Evolutionary conservation across 2,329 filamentous ascomycete species (phyloP), one percentile per base, ranked within the genome.

Genomic region (Teratosphaeria zuluensis): DNA sequence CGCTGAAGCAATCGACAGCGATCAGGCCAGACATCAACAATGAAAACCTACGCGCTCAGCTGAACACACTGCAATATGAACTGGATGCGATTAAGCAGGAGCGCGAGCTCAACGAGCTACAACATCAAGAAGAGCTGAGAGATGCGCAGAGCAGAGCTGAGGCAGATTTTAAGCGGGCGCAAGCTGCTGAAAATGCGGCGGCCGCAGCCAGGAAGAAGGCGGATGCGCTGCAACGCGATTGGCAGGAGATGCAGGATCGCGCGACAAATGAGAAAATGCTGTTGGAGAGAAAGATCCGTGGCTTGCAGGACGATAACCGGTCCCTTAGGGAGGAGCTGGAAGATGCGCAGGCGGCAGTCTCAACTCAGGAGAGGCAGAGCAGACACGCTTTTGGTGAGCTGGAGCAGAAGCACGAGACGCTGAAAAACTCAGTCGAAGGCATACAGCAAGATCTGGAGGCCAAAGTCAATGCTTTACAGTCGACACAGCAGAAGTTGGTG

Each of bases 71-170:
- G 55, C 87, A 86, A 62, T 99, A 96, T 75, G 90, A 92, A 59
- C 81, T 96, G 64, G 89, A 91, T 68, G 92, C 89, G 19, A 78
- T 89, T 56, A 92, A 92, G 67, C 90, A 96, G 66, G 92, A 97
- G 69, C 87, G 89, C 66, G 90, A 95, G 59, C 82, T 96, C 67
- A 79, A 85, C 54, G 81, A 84, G 9, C 79, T 96, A 16, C 86
- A 90, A 62, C 88, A 94, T 66, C 87, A 90, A 64, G 88, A 89
- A 66, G 92, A 96, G 68, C 74, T 96, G 24, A 85, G 92, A 62
- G 90, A 95, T 58, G 81, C 87, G 1, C 86, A 89, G 64, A 81
- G 86, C 54, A 88, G 87, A 62, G 88, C 89, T n/a, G 91, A 96
- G 67, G 86, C 89, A 8, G 92, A 96, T 69, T 91, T 89, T 68